These are phyloP conservation scores for Tinospora cordifolia DNA, from an alignment of 164 flowering plant genomes.

Conservation along the genomic window DNA sequence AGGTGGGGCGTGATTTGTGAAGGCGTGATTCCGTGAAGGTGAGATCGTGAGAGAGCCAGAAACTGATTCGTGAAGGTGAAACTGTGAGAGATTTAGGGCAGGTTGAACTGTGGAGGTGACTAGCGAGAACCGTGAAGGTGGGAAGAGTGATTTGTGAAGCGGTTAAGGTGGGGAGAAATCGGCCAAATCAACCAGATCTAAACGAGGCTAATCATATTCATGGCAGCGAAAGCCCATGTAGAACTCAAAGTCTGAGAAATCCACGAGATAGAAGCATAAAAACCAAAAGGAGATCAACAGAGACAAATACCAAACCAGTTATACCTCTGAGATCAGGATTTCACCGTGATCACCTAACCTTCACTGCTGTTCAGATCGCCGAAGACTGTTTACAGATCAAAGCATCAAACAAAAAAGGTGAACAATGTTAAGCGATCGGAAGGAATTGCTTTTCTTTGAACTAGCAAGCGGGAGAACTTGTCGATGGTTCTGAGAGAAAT, in stretches of 20 bases:
- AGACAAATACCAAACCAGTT: neutral
- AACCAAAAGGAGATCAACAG: neutral
- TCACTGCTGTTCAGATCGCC: neutral
- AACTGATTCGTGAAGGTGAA: no score
- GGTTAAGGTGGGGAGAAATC: no score
- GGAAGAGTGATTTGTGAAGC: no score
- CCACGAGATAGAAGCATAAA: neutral
- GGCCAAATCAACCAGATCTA: neutral
- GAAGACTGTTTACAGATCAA: neutral
- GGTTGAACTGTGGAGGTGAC: no score
- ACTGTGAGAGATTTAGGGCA: no score
- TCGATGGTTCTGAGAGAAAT: neutral
- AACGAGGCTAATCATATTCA: neutral
- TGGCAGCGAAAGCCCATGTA: neutral
- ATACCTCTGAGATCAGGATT: neutral
- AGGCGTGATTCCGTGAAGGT: no score
- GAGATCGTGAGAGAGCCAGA: no score
- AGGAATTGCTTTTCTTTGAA: no score
- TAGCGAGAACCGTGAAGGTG: no score
- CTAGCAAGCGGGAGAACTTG: no score
- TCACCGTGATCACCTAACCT: neutral
- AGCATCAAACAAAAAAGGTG: neutral
- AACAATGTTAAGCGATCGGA: neutral
- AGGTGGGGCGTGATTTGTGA: no score
- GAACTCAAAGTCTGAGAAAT: neutral